Evolutionary conservation across 2,329 filamentous ascomycete genomes (phyloP).

Genomic region (Apiospora rasikravindrae): DNA sequence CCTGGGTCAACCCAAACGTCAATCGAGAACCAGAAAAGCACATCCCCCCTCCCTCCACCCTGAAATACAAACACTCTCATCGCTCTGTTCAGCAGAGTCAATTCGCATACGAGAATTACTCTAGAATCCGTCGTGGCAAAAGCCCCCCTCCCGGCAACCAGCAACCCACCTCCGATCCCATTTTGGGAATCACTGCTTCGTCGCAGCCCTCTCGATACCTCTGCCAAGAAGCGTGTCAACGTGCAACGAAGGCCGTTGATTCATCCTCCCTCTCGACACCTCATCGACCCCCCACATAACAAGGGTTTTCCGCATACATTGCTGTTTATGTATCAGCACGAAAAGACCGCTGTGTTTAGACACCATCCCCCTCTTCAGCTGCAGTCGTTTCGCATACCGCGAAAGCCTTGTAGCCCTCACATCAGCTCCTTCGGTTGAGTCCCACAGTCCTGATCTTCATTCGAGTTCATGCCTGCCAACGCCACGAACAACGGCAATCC

Average conservation of each 20-base stretch:
- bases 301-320: conserved; percentile 44
- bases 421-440: conserved; percentile 92
- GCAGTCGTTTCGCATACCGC: conserved; percentile 95
- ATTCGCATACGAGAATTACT: neutral
- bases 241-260: conserved; percentile 23
- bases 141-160: neutral
- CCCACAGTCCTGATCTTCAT: conserved; percentile 37
- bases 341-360: conserved; percentile 87
- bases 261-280: conserved; percentile 21
- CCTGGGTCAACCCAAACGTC: conserved; percentile 13
- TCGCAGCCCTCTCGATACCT: conserved; percentile 18
- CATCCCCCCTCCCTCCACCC: neutral
- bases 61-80: neutral
- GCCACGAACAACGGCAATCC: conserved; percentile 49
- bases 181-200: conserved; percentile 10
- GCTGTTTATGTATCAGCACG: conserved; percentile 99
- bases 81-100: conserved; percentile 8
- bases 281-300: conserved; percentile 36
- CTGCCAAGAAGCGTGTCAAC: conserved; percentile 26
- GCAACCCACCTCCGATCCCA: conserved; percentile 20
- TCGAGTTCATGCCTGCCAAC: conserved; percentile 64
- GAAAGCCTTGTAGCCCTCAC: conserved; percentile 90
- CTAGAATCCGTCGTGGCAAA: conserved; percentile 4
- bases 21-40: neutral
- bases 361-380: conserved; percentile 93